A percentile compares a stretch with the other conserved stretches of the same genome.
Evolutionary conservation across 2,329 filamentous ascomycete genomes (phyloP).

Genomic region (Botrytis galanthina): DNA sequence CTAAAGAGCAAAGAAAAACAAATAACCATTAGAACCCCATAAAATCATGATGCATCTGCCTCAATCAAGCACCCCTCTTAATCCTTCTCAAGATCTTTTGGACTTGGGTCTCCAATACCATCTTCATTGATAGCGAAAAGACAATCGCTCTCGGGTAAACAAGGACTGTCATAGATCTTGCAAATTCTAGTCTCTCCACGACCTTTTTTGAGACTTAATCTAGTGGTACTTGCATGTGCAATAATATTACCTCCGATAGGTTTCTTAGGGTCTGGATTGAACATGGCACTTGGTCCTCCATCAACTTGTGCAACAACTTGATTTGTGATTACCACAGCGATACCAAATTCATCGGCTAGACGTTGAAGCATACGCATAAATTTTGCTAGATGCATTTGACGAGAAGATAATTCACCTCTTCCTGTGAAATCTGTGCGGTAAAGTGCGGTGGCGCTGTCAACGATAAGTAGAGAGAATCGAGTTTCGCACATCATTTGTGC

Average conservation of each 20-base stretch:
- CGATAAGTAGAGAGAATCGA: slow-evolving; percentile 89
- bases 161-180: slow-evolving; percentile 99
- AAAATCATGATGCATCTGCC: background rate
- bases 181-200: slow-evolving; percentile 93
- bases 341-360: slow-evolving; percentile 81
- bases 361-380: slow-evolving; percentile 84
- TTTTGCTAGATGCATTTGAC: slow-evolving; percentile 85
- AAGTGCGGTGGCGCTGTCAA: slow-evolving; percentile 91
- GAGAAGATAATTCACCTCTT: slow-evolving; percentile 91
- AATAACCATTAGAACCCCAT: slow-evolving; percentile 2
- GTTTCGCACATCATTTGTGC: slow-evolving; percentile 99
- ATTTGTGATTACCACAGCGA: slow-evolving; percentile 97
- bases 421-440: slow-evolving; percentile 97
- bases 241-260: slow-evolving; percentile 99
- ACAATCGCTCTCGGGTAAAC: slow-evolving; percentile 92
- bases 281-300: slow-evolving; percentile 94
- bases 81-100: slow-evolving; percentile 92
- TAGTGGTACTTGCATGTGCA: slow-evolving; percentile 92
- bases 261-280: slow-evolving; percentile 99
- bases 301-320: slow-evolving; percentile 98
- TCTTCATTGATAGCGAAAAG: slow-evolving; percentile 97
- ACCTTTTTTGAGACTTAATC: slow-evolving; percentile 93
- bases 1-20: slow-evolving; percentile 9
- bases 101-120: slow-evolving; percentile 91
- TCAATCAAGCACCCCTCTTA: slow-evolving; percentile 22